Conservation (phyloP, 345 rosid genomes). For the Dipteronia sinensis region DNA sequence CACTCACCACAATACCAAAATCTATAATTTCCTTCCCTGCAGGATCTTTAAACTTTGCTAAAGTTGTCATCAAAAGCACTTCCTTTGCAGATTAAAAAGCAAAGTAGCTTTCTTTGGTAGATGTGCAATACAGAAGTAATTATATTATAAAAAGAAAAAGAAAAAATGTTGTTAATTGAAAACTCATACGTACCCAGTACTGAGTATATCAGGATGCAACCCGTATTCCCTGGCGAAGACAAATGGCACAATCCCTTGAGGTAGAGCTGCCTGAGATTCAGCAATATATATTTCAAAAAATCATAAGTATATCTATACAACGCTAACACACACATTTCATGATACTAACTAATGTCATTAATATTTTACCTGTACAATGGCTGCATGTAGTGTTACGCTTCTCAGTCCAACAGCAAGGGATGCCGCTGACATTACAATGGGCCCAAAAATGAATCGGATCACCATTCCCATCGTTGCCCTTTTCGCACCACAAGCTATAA, state of each 20-base stretch:
- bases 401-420: conserved; percentile 53
- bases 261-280: conserved; percentile 66
- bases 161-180: too few relatives aligned
- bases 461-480: conserved; percentile 64
- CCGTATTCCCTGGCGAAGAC: conserved; percentile 80
- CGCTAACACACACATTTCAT: too few relatives aligned
- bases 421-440: conserved; percentile 55
- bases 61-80: not conserved
- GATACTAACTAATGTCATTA: not conserved
- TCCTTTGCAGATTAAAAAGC: conserved; percentile 13
- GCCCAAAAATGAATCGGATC: conserved; percentile 66
- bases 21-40: not conserved
- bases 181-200: conserved; percentile 58
- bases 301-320: too few relatives aligned
- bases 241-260: conserved; percentile 82
- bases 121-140: not conserved
- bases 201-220: conserved; percentile 69
- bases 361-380: conserved; percentile 64
- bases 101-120: conserved; percentile 9
- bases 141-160: too few relatives aligned
- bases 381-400: conserved; percentile 59
- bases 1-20: conserved; percentile 16
- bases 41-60: not conserved
- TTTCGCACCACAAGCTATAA: conserved; percentile 65
- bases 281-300: too few relatives aligned